These are phyloP conservation scores for Harringtonia lauricola DNA, from an alignment of 2,329 filamentous ascomycete species.

Conservation along the genomic window DNA sequence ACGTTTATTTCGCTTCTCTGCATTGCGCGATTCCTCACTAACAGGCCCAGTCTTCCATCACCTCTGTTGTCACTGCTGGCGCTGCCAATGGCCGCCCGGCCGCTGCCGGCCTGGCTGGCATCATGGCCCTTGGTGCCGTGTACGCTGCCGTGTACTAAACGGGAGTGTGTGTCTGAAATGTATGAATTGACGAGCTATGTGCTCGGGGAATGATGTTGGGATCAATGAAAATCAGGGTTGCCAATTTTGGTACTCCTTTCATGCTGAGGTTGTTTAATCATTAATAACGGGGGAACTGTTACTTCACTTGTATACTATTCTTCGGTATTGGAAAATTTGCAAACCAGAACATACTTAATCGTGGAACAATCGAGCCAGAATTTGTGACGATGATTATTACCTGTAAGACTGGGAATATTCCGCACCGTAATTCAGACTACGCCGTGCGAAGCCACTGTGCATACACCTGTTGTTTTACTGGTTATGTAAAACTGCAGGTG, in stretches of 20 bases:
- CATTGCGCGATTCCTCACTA: not conserved
- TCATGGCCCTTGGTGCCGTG: conserved; percentile 8
- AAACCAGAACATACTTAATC: not conserved
- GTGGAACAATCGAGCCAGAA: no score
- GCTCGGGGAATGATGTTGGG: not conserved
- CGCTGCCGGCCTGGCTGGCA: conserved; percentile 5
- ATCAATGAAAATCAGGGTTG: not conserved
- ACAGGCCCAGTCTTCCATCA: not conserved
- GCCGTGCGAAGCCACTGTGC: no score
- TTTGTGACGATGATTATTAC: no score
- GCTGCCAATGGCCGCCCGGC: conserved; percentile 3
- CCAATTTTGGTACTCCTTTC: no score
- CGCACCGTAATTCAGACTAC: no score
- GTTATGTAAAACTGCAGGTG: no score
- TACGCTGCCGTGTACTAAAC: conserved; percentile 8
- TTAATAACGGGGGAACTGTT: not conserved
- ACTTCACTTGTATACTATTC: not conserved
- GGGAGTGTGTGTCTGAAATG: not conserved
- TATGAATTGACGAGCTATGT: not conserved
- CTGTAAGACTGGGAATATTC: no score
- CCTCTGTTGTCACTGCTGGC: conserved; percentile 9
- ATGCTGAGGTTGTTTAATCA: not conserved
- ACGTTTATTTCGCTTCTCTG: not conserved
- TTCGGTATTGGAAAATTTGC: not conserved
- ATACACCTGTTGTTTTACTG: no score